Evolutionary conservation across 2,329 filamentous ascomycete species (phyloP).

Genomic region (Colletotrichum lentis): DNA sequence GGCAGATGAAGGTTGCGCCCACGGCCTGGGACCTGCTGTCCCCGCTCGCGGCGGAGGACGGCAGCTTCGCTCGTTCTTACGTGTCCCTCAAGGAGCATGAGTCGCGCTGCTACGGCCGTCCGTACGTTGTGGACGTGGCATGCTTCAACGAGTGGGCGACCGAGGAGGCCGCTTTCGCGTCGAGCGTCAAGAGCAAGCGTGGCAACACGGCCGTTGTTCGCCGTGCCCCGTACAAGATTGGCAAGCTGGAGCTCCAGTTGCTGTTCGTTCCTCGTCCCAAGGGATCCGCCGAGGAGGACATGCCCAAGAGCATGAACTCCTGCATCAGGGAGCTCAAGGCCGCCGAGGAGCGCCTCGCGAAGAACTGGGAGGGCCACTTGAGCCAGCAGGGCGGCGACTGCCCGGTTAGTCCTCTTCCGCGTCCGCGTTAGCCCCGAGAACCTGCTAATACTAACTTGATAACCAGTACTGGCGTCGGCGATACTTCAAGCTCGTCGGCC

Average conservation of each 20-base stretch:
- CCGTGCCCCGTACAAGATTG: slow-evolving; percentile 93
- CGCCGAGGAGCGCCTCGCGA: slow-evolving; percentile 80
- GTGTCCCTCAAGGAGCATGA: slow-evolving; percentile 95
- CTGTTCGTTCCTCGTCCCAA: slow-evolving; percentile 94
- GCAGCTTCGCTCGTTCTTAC: slow-evolving; percentile 93
- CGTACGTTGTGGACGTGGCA: slow-evolving; percentile 85
- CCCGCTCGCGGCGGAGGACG: slow-evolving; percentile 86
- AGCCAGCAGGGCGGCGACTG: slow-evolving; percentile 98
- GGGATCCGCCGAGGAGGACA: slow-evolving; percentile 87
- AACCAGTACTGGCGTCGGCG: slow-evolving; percentile 92
- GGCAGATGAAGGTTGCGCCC: slow-evolving; percentile 69
- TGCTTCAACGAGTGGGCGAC: slow-evolving; percentile 99
- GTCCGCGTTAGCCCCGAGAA: slow-evolving; percentile 35
- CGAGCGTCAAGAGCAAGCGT: slow-evolving; percentile 94
- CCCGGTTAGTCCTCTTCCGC: slow-evolving; percentile 72
- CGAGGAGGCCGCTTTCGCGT: slow-evolving; percentile 79
- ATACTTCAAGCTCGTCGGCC: slow-evolving; percentile 92
- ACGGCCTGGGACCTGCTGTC: slow-evolving; percentile 88
- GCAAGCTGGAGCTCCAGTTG: slow-evolving; percentile 91
- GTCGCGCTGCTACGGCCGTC: slow-evolving; percentile 84
- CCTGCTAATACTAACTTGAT: slow-evolving; percentile 56
- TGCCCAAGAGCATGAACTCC: slow-evolving; percentile 99
- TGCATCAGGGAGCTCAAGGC: slow-evolving; percentile 93
- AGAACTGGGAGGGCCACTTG: slow-evolving; percentile 85
- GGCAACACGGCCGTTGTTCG: slow-evolving; percentile 74